phyloP scores from a whole-genome alignment of 495 filamentous ascomycete species.

The Bacidia gigantensis region DNA sequence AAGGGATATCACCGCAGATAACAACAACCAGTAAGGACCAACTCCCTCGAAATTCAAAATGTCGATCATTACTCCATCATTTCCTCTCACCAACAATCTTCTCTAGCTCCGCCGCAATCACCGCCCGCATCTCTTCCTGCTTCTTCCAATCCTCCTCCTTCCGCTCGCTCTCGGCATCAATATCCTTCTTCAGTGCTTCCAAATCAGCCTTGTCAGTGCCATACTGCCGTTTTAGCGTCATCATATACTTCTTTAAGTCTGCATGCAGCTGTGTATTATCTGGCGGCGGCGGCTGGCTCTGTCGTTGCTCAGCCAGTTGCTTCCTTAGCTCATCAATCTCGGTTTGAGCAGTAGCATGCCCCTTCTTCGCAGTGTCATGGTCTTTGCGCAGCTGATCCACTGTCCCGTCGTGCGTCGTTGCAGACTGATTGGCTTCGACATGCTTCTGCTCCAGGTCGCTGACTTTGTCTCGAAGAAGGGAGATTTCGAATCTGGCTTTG shows the following conservation, averaged over 20 bases:
- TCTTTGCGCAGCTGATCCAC: conserved; percentile 5
- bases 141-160: conserved; percentile 11
- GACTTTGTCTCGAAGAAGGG: background rate
- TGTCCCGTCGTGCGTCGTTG: background rate
- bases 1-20: too few relatives aligned
- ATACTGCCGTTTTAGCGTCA: conserved; percentile 13
- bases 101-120: conserved; percentile 5
- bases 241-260: conserved; percentile 10
- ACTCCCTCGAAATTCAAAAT: too few relatives aligned
- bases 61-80: too few relatives aligned
- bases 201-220: conserved; percentile 8
- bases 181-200: background rate
- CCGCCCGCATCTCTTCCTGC: conserved; percentile 5
- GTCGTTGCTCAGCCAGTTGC: background rate
- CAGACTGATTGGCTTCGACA: conserved; percentile 2
- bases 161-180: conserved; percentile 5
- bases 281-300: background rate
- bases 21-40: too few relatives aligned
- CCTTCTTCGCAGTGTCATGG: background rate
- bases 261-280: conserved; percentile 8
- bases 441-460: background rate
- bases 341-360: background rate
- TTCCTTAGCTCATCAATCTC: background rate
- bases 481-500: background rate
- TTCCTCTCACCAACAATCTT: background rate